Conservation (phyloP, 495 filamentous ascomycete genomes). For the Jackrogersella minutella region DNA sequence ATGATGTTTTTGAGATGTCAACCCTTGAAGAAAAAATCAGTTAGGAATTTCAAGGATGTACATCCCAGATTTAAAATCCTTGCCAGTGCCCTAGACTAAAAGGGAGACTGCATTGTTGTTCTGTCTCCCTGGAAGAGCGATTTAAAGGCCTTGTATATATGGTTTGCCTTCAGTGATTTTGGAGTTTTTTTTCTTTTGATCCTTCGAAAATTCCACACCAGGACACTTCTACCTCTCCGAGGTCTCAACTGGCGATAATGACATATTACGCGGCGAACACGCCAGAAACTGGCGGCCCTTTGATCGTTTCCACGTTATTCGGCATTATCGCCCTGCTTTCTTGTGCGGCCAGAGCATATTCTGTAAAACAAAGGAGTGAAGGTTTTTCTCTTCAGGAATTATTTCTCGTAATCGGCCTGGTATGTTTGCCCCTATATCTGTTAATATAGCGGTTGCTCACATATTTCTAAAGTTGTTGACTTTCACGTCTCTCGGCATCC, state of each 20-base stretch:
- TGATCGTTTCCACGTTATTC: not conserved
- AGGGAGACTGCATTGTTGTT: not conserved
- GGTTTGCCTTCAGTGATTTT: not conserved
- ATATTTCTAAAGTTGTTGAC: not conserved
- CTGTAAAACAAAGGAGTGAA: not conserved
- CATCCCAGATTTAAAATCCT: not conserved
- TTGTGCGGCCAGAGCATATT: not conserved
- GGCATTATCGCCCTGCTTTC: not conserved
- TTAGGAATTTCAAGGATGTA: not conserved
- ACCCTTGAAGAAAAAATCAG: not conserved
- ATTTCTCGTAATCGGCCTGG: not conserved
- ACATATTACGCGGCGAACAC: not conserved
- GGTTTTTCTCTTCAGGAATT: not conserved
- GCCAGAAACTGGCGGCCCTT: not conserved
- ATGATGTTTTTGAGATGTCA: not conserved
- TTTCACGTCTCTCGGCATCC: not conserved
- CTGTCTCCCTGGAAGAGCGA: not conserved
- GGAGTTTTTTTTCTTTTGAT: not conserved
- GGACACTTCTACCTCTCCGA: not conserved
- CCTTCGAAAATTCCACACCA: not conserved
- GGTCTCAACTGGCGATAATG: not conserved
- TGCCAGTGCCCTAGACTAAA: not conserved
- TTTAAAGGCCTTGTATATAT: not conserved
- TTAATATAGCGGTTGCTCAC: not conserved
- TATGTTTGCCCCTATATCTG: not conserved